phyloP scores from a whole-genome alignment of 2,329 filamentous ascomycete genomes.

The Aspergillus quadricinctus region DNA sequence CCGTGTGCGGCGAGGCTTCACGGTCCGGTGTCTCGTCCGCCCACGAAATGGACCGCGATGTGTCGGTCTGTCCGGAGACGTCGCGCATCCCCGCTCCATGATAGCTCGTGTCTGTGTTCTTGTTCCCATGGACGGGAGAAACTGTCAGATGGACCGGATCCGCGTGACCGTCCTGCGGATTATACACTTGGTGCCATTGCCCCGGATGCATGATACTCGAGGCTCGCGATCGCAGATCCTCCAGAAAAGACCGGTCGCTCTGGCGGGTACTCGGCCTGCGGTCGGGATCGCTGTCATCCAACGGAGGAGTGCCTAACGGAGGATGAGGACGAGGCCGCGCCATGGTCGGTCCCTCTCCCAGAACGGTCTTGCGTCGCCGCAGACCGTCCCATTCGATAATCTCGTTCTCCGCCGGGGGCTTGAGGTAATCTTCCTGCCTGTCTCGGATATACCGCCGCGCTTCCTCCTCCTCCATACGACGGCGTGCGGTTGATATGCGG shows the following conservation, averaged over 20 bases:
- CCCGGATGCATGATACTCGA: slow-evolving; percentile 33
- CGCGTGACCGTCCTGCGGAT: slow-evolving; percentile 41
- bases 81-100: slow-evolving; percentile 24
- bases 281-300: slow-evolving; percentile 56
- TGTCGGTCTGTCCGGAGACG: slow-evolving; percentile 28
- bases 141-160: slow-evolving; percentile 61
- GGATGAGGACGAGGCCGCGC: slow-evolving; percentile 42
- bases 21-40: slow-evolving; percentile 24
- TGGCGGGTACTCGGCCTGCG: slow-evolving; percentile 25
- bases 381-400: slow-evolving; percentile 89
- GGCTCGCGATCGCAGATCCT: slow-evolving; percentile 35
- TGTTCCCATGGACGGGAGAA: slow-evolving; percentile 50
- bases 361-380: slow-evolving; percentile 63
- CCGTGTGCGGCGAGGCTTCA: slow-evolving; percentile 45
- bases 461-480: slow-evolving; percentile 76
- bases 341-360: slow-evolving; percentile 42
- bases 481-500: slow-evolving; percentile 69
- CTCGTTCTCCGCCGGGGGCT: slow-evolving; percentile 73
- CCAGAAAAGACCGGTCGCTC: slow-evolving; percentile 33
- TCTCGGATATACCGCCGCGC: slow-evolving; percentile 75
- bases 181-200: slow-evolving; percentile 31
- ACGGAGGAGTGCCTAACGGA: slow-evolving; percentile 53
- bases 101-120: slow-evolving; percentile 39
- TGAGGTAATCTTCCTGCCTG: slow-evolving; percentile 64
- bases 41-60: slow-evolving; percentile 39